phyloP scores from a whole-genome alignment of 257 asterid species.

The Ligustrum vulgare region DNA sequence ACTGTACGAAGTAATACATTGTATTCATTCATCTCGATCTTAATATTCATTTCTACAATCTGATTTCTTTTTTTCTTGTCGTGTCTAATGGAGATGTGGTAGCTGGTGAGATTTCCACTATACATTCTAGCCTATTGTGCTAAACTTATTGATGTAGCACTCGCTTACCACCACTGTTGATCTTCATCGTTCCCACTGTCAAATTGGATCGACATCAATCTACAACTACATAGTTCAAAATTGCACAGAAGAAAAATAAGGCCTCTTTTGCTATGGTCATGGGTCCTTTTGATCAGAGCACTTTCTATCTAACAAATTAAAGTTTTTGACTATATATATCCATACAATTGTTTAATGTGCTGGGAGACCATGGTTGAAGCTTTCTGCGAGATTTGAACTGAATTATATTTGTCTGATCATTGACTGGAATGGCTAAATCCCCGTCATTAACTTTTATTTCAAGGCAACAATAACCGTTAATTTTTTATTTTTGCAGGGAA shows the following conservation, averaged over 20 bases:
- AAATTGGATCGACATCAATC: not conserved
- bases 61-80: not conserved
- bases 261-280: not conserved
- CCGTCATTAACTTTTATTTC: not conserved
- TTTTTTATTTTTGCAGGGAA: slow-evolving; percentile 53
- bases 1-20: not conserved
- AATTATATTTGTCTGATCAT: not conserved
- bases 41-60: not conserved
- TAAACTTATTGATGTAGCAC: not conserved
- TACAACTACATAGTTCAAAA: not conserved
- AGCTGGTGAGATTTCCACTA: not conserved
- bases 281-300: not conserved
- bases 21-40: not conserved
- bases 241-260: not conserved
- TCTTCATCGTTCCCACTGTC: not conserved
- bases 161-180: not conserved
- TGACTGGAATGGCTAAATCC: not conserved
- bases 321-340: not conserved
- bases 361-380: no score
- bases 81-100: not conserved
- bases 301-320: not conserved
- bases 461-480: not conserved
- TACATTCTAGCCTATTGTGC: not conserved
- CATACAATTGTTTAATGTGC: not conserved
- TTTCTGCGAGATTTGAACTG: no score